Conservation (phyloP, 2,329 filamentous ascomycete genomes). For the Pseudocercospora ulei region DNA sequence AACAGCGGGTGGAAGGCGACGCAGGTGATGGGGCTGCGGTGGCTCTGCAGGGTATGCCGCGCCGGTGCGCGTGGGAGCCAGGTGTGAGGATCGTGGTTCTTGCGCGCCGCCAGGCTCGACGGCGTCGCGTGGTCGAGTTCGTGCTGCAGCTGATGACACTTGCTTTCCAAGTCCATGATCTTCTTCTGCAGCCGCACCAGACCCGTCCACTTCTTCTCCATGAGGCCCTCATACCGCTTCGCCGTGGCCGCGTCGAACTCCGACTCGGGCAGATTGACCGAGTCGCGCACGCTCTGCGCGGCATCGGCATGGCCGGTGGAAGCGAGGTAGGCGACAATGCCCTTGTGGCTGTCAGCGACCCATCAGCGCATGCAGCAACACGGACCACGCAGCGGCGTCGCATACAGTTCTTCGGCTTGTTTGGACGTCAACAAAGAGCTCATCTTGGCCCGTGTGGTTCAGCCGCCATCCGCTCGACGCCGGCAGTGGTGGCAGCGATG, state of each 20-base stretch:
- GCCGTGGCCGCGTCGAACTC: constrained; percentile 68
- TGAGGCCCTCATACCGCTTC: constrained; percentile 86
- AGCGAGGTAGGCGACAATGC: constrained; percentile 78
- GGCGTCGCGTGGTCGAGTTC: constrained; percentile 79
- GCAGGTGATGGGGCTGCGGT: constrained; percentile 70
- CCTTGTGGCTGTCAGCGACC: constrained; percentile 62
- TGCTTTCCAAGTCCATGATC: constrained; percentile 88
- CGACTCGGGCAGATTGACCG: constrained; percentile 58
- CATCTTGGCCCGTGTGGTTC: constrained; percentile 45
- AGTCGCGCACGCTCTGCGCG: constrained; percentile 62
- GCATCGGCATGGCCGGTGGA: constrained; percentile 61
- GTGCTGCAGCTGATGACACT: constrained; percentile 60
- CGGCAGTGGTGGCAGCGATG: constrained; percentile 10
- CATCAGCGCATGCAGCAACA: constrained; percentile 27
- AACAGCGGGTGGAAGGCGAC: constrained; percentile 90
- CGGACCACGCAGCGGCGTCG: constrained; percentile 27
- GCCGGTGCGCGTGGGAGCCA: constrained; percentile 82
- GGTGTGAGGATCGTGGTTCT: constrained; percentile 70
- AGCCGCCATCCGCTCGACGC: constrained; percentile 17
- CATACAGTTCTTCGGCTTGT: constrained; percentile 83
- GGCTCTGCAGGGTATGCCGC: constrained; percentile 71
- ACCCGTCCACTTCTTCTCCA: constrained; percentile 98
- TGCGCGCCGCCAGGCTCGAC: constrained; percentile 58
- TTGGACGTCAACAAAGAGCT: constrained; percentile 64
- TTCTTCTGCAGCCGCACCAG: constrained; percentile 93